phyloP scores from a whole-genome alignment of 2,329 filamentous ascomycete genomes.

The Pseudogymnoascus sp. region DNA sequence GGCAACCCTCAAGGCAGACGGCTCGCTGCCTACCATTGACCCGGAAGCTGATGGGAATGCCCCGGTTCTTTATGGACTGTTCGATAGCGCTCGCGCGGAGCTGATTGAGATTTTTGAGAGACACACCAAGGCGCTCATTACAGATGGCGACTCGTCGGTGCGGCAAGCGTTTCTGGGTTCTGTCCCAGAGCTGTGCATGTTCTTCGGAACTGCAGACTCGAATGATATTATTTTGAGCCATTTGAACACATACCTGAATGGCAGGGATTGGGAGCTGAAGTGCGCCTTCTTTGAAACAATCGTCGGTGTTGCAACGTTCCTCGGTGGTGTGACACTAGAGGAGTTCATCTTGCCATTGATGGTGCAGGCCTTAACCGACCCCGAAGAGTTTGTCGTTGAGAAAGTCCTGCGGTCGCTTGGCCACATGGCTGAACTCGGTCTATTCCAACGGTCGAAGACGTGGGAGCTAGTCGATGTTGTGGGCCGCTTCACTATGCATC shows the following conservation, averaged over 20 bases:
- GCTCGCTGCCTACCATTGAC: constrained; percentile 67
- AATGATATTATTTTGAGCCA: constrained; percentile 96
- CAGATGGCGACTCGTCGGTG: constrained; percentile 77
- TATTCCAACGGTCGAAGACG: constrained; percentile 73
- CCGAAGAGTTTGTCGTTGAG: constrained; percentile 90
- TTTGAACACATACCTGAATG: constrained; percentile 93
- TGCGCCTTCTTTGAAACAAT: constrained; percentile 95
- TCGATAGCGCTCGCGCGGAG: constrained; percentile 77
- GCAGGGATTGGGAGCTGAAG: constrained; percentile 91
- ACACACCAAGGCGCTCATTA: constrained; percentile 83
- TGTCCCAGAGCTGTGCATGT: constrained; percentile 84
- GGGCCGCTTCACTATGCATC: constrained; percentile 81
- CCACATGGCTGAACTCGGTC: constrained; percentile 76
- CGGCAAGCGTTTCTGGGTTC: constrained; percentile 85
- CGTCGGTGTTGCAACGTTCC: constrained; percentile 82
- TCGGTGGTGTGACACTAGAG: constrained; percentile 81
- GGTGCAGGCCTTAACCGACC: constrained; percentile 86
- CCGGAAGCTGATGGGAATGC: constrained; percentile 66
- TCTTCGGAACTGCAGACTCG: constrained; percentile 84
- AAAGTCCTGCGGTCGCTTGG: constrained; percentile 81
- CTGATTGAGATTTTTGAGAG: constrained; percentile 75
- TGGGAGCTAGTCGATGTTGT: constrained; percentile 85
- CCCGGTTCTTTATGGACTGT: constrained; percentile 67
- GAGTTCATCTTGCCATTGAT: constrained; percentile 94
- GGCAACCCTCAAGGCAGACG: constrained; percentile 75